Evolutionary conservation across 805 yeast genomes (phyloP).

Genomic region (Grigorovia transvaalensis): DNA sequence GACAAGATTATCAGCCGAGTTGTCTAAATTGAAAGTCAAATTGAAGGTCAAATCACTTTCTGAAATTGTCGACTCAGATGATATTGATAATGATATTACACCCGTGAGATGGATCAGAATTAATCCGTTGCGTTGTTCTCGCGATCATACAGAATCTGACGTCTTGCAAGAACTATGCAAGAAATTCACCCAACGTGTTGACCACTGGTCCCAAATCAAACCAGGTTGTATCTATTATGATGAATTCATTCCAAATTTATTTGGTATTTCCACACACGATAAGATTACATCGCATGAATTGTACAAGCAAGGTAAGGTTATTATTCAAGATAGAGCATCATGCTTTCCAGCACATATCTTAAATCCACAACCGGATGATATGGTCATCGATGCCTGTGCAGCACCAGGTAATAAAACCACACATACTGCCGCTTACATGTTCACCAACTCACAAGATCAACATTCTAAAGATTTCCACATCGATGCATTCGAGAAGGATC

Average conservation of each 20-base stretch:
- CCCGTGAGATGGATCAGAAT: conserved; percentile 76
- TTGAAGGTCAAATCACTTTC: conserved; percentile 49
- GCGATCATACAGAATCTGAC: conserved; percentile 17
- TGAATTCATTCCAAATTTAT: conserved; percentile 60
- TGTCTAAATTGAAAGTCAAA: conserved; percentile 65
- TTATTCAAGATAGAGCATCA: conserved; percentile 93
- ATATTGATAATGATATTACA: conserved; percentile 37
- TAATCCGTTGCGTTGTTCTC: conserved; percentile 47
- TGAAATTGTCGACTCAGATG: conserved; percentile 42
- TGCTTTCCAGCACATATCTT: conserved; percentile 90
- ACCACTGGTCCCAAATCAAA: conserved; percentile 33
- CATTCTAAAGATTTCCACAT: conserved; percentile 31
- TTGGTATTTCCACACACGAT: conserved; percentile 73
- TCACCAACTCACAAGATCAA: conserved; percentile 6
- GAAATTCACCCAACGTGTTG: conserved; percentile 37
- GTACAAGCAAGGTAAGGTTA: conserved; percentile 66
- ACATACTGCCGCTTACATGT: conserved; percentile 45
- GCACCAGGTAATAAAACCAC: conserved; percentile 99
- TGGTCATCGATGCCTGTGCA: conserved; percentile 85
- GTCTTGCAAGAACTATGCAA: conserved; percentile 18
- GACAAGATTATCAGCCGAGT: conserved; percentile 73
- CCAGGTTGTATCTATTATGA: conserved; percentile 64
- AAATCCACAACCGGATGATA: conserved; percentile 47
- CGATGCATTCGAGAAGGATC: conserved; percentile 78
- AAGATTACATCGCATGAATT: conserved; percentile 56